These are phyloP conservation scores for Tricladium varicosporioides DNA, from an alignment of 2,329 filamentous ascomycete species.

Conservation along the genomic window DNA sequence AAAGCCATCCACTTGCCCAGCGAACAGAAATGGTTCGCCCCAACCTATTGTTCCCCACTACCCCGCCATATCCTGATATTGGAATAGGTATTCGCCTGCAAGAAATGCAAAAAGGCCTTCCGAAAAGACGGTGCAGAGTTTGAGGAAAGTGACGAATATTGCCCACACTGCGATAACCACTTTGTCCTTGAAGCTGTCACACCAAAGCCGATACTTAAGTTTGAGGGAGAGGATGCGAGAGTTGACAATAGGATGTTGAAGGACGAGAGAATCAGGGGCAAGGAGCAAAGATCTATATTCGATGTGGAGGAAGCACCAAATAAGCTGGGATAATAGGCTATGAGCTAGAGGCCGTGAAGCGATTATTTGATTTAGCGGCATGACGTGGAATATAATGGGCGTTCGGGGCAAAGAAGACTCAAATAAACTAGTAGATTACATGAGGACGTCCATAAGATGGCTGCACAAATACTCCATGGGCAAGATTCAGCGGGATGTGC, in stretches of 20 bases:
- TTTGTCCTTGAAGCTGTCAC: constrained; percentile 88
- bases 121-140: constrained; percentile 90
- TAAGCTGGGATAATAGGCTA: constrained; percentile 63
- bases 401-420: constrained; percentile 9
- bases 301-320: constrained; percentile 73
- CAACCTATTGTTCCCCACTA: not conserved
- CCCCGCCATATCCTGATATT: constrained; percentile 1
- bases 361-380: constrained; percentile 33
- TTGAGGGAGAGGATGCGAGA: constrained; percentile 89
- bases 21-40: constrained; percentile 71
- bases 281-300: constrained; percentile 66
- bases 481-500: too few relatives aligned
- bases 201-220: constrained; percentile 76
- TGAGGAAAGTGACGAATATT: constrained; percentile 97
- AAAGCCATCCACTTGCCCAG: constrained; percentile 74
- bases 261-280: constrained; percentile 71
- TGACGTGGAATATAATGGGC: constrained; percentile 13
- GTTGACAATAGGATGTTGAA: constrained; percentile 88
- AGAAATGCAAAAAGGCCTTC: constrained; percentile 98
- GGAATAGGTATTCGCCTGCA: constrained; percentile 75
- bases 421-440: not conserved
- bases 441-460: not conserved
- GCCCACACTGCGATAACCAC: constrained; percentile 98
- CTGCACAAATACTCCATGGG: too few relatives aligned
- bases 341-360: not conserved